Conservation (phyloP, 1,139 yeast genomes). For the Geotrichum histeridarum region DNA sequence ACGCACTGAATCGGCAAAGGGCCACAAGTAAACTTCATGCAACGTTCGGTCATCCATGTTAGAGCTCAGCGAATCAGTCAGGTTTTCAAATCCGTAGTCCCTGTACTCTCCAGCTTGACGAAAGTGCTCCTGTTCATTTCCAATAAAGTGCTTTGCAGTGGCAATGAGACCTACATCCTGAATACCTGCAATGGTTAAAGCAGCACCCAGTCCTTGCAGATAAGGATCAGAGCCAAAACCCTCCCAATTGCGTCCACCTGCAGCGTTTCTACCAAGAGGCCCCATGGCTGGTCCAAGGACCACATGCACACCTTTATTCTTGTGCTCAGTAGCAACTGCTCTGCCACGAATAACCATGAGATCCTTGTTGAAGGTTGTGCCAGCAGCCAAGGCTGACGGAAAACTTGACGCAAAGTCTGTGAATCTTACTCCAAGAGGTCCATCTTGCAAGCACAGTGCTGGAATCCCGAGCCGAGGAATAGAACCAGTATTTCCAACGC, state of each 20-base stretch:
- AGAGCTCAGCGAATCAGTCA: constrained; percentile 31
- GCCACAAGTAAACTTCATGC: constrained; percentile 63
- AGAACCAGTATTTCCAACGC: constrained; percentile 60
- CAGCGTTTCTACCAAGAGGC: constrained; percentile 59
- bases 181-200: constrained; percentile 51
- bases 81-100: constrained; percentile 40
- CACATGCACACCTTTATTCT: constrained; percentile 55
- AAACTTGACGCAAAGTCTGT: constrained; percentile 55
- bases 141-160: constrained; percentile 51
- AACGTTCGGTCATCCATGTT: constrained; percentile 58
- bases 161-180: constrained; percentile 58
- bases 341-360: constrained; percentile 51
- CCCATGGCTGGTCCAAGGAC: constrained; percentile 60
- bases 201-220: constrained; percentile 53
- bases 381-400: constrained; percentile 58
- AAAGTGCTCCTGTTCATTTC: constrained; percentile 61
- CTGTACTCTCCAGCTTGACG: constrained; percentile 56
- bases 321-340: constrained; percentile 55
- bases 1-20: constrained; percentile 57
- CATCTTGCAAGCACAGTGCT: constrained; percentile 59
- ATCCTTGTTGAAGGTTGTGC: constrained; percentile 53
- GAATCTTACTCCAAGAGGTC: constrained; percentile 57
- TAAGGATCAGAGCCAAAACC: constrained; percentile 63
- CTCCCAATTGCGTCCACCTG: constrained; percentile 65
- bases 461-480: constrained; percentile 55